phyloP scores from a whole-genome alignment of 768 basidiomycete genomes.

The Suillus brevipes region DNA sequence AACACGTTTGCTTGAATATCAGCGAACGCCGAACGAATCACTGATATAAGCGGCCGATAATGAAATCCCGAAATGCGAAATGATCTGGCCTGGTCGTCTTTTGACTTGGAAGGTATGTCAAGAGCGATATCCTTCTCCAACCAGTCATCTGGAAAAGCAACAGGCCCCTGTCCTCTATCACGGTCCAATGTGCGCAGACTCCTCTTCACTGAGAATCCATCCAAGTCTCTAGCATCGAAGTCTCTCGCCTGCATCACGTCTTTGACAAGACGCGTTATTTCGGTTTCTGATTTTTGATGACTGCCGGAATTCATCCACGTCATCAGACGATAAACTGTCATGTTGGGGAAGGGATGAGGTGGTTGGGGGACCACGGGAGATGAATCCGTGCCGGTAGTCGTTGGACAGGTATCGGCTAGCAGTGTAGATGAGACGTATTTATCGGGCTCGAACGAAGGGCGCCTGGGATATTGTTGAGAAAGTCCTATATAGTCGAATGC shows the following conservation, averaged over 20 bases:
- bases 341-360: constrained; percentile 10
- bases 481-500: background rate
- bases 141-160: background rate
- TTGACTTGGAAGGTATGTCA: background rate
- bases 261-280: constrained; percentile 1
- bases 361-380: background rate
- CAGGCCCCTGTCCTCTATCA: background rate
- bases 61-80: too few species aligned
- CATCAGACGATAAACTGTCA: constrained; percentile 9
- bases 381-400: too few species aligned
- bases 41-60: too few species aligned
- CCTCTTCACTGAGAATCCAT: background rate
- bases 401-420: background rate
- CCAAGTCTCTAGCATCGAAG: constrained; percentile 10
- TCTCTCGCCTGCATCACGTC: constrained; percentile 3
- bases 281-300: constrained; percentile 6
- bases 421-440: background rate
- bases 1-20: too few species aligned
- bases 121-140: background rate
- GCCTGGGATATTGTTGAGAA: background rate
- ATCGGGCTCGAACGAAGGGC: background rate
- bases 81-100: too few species aligned
- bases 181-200: background rate
- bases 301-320: constrained; percentile 4
- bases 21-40: too few species aligned